Conservation (phyloP, 805 yeast species). For the Starmerella lactis-condensi region DNA sequence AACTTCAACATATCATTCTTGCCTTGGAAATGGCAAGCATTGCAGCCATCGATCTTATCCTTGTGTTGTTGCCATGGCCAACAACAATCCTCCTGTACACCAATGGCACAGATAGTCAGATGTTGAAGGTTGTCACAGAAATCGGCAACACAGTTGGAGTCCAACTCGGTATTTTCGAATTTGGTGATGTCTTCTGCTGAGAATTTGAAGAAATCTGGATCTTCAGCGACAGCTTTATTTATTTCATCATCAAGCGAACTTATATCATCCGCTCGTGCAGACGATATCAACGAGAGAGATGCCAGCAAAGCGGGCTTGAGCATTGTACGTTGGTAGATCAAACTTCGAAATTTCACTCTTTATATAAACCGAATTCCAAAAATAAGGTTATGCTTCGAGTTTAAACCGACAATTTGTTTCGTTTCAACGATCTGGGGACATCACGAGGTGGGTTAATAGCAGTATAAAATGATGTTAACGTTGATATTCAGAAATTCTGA, state of each 20-base stretch:
- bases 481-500: no score
- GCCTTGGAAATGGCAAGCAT: slow-evolving; percentile 10
- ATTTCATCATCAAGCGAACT: slow-evolving; percentile 9
- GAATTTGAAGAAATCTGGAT: neutral
- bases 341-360: no score
- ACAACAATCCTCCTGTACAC: slow-evolving; percentile 8
- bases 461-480: no score
- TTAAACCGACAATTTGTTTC: no score
- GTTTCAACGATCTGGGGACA: no score
- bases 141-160: slow-evolving; percentile 6
- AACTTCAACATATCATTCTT: slow-evolving; percentile 7
- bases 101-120: neutral
- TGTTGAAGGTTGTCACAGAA: slow-evolving; percentile 6
- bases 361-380: no score
- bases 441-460: no score
- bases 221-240: neutral
- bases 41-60: slow-evolving; percentile 8
- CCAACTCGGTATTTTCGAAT: slow-evolving; percentile 3
- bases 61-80: neutral
- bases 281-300: no score
- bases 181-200: slow-evolving; percentile 1
- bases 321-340: no score
- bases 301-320: no score
- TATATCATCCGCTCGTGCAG: no score
- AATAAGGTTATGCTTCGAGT: no score